Evolutionary conservation across 768 basidiomycete genomes (phyloP).

Genomic region (Fomitopsis pulvina): DNA sequence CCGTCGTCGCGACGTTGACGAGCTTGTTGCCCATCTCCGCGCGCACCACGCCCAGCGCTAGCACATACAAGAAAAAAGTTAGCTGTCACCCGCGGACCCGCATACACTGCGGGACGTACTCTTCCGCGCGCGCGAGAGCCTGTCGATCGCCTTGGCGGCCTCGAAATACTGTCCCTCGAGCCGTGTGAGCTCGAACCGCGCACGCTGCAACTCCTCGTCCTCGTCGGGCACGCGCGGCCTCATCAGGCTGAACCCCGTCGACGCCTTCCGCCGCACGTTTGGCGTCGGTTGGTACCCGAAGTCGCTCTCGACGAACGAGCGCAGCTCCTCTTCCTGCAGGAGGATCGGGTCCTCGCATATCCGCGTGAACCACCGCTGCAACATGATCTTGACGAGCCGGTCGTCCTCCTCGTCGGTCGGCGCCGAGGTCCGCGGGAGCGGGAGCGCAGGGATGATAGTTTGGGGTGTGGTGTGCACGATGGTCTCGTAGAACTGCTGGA

Average conservation of each 20-base stretch:
- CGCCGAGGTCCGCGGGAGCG: constrained; percentile 94
- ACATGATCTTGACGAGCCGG: constrained; percentile 87
- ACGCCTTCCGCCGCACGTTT: constrained; percentile 62
- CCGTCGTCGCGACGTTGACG: constrained; percentile 82
- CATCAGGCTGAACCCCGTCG: constrained; percentile 71
- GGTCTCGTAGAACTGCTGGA: constrained; percentile 89
- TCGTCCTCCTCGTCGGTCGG: constrained; percentile 99
- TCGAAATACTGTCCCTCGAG: constrained; percentile 91
- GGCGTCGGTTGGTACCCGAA: constrained; percentile 92
- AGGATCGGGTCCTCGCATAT: constrained; percentile 91
- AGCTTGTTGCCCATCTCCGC: constrained; percentile 93
- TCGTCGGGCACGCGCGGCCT: constrained; percentile 84
- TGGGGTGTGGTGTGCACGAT: constrained; percentile 89
- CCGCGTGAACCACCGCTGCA: constrained; percentile 91
- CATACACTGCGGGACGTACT: constrained; percentile 33
- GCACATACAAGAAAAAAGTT: background rate
- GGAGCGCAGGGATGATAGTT: constrained; percentile 92
- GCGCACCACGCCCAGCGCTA: constrained; percentile 73
- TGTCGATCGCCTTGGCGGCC: constrained; percentile 86
- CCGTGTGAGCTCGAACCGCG: constrained; percentile 87
- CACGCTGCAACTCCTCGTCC: constrained; percentile 86
- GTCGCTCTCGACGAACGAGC: constrained; percentile 94
- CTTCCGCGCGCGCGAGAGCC: constrained; percentile 73
- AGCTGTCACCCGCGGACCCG: background rate
- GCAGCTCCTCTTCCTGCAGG: constrained; percentile 84